Conservation (phyloP, 305 asterid species). For the Striga hermonthica region DNA sequence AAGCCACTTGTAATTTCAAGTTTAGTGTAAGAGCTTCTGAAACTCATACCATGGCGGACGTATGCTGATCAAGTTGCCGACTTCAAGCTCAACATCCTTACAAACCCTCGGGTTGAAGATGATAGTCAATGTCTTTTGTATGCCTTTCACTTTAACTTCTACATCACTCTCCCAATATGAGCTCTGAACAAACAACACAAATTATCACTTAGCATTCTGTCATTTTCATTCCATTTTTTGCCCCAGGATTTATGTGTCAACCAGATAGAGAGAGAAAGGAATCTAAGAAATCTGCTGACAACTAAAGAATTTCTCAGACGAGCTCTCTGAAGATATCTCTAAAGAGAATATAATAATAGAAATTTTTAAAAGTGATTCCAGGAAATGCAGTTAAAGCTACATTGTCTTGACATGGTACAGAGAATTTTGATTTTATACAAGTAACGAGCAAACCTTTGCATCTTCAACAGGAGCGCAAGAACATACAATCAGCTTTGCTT, state of each 20-base stretch:
- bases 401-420: constrained; percentile 14
- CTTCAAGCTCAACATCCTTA: constrained; percentile 64
- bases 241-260: constrained; percentile 14
- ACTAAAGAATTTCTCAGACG: constrained; percentile 13
- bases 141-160: constrained; percentile 31
- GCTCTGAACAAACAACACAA: constrained; percentile 43
- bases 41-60: constrained; percentile 68
- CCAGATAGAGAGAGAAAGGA: constrained; percentile 1
- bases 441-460: constrained; percentile 49
- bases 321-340: background rate
- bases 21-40: constrained; percentile 4
- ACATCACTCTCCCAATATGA: constrained; percentile 36
- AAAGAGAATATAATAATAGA: constrained; percentile 2
- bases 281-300: background rate
- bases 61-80: constrained; percentile 56
- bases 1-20: background rate
- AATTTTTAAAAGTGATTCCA: constrained; percentile 7
- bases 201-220: constrained; percentile 18
- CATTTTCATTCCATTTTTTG: constrained; percentile 22
- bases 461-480: constrained; percentile 48
- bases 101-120: constrained; percentile 73
- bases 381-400: constrained; percentile 31
- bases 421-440: constrained; percentile 4
- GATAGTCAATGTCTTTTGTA: constrained; percentile 46
- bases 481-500: constrained; percentile 84